A percentile compares a stretch with the other conserved stretches of the same genome.
Evolutionary conservation across 2,329 filamentous ascomycete genomes (phyloP).

Genomic region (Nemania diffusa): DNA sequence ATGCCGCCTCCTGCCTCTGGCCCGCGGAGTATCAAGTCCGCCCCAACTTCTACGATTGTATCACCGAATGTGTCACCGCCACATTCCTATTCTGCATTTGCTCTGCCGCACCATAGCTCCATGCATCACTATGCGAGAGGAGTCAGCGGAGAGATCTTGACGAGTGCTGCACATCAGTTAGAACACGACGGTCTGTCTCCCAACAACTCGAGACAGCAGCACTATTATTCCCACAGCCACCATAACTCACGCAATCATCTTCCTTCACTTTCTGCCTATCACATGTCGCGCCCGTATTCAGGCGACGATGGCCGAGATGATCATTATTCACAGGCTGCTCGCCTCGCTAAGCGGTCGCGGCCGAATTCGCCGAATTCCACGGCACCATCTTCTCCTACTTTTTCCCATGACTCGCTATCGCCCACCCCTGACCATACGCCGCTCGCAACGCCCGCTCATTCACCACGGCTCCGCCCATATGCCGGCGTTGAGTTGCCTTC

Average conservation of each 20-base stretch:
- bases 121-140: slow-evolving; percentile 63
- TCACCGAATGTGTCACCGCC: slow-evolving; percentile 98
- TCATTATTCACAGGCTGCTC: slow-evolving; percentile 74
- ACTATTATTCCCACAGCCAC: slow-evolving; percentile 62
- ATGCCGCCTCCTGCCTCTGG: slow-evolving; percentile 74
- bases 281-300: slow-evolving; percentile 91
- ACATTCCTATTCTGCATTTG: slow-evolving; percentile 84
- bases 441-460: slow-evolving; percentile 95
- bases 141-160: slow-evolving; percentile 61
- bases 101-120: slow-evolving; percentile 55
- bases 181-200: slow-evolving; percentile 65
- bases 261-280: slow-evolving; percentile 85
- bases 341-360: slow-evolving; percentile 85
- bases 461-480: slow-evolving; percentile 86
- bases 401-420: slow-evolving; percentile 94
- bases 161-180: slow-evolving; percentile 69
- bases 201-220: slow-evolving; percentile 62
- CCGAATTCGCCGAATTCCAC: slow-evolving; percentile 96
- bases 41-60: slow-evolving; percentile 83
- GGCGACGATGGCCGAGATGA: slow-evolving; percentile 82
- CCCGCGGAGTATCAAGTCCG: slow-evolving; percentile 85
- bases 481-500: slow-evolving; percentile 85
- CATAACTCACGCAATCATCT: slow-evolving; percentile 69
- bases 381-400: slow-evolving; percentile 93
- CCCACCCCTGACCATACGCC: slow-evolving; percentile 98